phyloP scores from a whole-genome alignment of 2,329 filamentous ascomycete genomes.

The Phyllosticta citribraziliensis region DNA sequence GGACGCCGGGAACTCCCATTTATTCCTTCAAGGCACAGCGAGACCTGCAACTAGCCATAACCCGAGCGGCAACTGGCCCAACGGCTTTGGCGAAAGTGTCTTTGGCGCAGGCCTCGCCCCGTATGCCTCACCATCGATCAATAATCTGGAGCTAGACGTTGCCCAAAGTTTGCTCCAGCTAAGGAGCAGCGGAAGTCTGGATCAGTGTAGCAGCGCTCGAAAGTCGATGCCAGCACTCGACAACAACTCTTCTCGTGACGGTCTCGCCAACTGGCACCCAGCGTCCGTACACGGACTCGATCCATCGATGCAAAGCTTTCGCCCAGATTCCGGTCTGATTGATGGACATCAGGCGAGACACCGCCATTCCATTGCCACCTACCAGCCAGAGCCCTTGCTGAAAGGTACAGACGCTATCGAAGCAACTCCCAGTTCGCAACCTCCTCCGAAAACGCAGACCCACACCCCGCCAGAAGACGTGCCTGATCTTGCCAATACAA shows the following conservation, averaged over 20 bases:
- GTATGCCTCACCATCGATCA: background rate
- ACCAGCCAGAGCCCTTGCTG: background rate
- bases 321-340: background rate
- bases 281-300: background rate
- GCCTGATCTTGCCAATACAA: conserved; percentile 11
- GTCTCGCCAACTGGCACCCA: background rate
- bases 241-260: background rate
- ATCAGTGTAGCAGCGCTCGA: background rate
- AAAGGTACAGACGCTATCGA: background rate
- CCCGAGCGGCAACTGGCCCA: conserved; percentile 17
- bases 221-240: conserved; percentile 3
- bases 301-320: background rate
- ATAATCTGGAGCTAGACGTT: conserved; percentile 5
- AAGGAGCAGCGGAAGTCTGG: conserved; percentile 5
- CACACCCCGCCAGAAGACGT: conserved; percentile 32
- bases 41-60: conserved; percentile 39
- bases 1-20: conserved; percentile 41
- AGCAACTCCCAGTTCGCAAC: background rate
- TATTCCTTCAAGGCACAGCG: conserved; percentile 26
- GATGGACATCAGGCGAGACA: background rate
- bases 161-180: conserved; percentile 6
- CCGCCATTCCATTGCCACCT: background rate
- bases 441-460: conserved; percentile 22
- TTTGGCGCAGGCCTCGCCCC: background rate
- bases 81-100: conserved; percentile 8